phyloP scores from a whole-genome alignment of 2,329 filamentous ascomycete genomes.

The Arthrinium phaeospermum region DNA sequence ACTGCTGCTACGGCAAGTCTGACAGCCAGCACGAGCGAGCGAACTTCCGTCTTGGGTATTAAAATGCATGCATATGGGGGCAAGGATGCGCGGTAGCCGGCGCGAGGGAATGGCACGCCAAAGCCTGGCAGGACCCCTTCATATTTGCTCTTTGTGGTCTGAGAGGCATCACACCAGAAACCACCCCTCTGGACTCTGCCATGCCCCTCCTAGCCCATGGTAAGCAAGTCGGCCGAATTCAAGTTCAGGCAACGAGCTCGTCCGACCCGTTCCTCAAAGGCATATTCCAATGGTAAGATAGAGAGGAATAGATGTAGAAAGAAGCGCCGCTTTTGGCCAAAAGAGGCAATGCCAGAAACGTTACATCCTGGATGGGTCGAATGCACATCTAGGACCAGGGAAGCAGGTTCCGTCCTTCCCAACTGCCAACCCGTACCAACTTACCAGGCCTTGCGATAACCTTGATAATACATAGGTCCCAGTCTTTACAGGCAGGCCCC shows the following conservation, averaged over 20 bases:
- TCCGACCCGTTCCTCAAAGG: not conserved
- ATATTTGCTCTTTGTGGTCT: not conserved
- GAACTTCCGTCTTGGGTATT: not conserved
- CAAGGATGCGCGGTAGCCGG: conserved; percentile 6
- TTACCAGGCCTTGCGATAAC: not conserved
- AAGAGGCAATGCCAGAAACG: not conserved
- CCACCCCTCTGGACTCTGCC: not conserved
- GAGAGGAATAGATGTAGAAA: not conserved
- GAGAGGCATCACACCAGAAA: not conserved
- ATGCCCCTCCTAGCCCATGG: not conserved
- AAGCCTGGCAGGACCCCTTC: conserved; percentile 11
- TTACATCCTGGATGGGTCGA: not conserved
- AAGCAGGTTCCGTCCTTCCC: conserved; percentile 5
- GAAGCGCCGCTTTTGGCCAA: not conserved
- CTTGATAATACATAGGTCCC: not conserved
- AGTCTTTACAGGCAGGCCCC: not conserved
- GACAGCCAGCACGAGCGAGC: not conserved
- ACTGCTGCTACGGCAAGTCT: conserved; percentile 1
- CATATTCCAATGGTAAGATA: not conserved
- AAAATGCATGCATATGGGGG: conserved; percentile 6
- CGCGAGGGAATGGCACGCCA: not conserved
- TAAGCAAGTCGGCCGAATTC: not conserved
- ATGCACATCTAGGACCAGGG: not conserved
- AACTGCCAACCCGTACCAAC: not conserved
- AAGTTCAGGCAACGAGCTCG: not conserved